Percentiles rank a stretch among this genome's conserved stretches.
These are phyloP conservation scores for Nematocida sp. DNA, from an alignment of 371 early-diverging fungal species.

Conservation along the genomic window DNA sequence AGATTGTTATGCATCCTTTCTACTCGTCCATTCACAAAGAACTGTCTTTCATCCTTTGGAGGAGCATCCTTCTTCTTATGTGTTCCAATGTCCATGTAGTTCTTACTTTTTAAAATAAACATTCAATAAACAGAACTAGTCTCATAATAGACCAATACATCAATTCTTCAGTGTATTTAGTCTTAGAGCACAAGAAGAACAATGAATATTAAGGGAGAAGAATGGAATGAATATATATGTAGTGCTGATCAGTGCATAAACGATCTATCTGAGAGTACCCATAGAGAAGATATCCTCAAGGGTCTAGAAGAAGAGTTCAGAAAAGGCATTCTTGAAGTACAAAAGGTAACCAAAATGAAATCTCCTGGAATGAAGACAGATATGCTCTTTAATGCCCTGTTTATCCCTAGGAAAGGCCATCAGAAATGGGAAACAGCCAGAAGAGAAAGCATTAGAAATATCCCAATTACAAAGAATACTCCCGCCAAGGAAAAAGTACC, in stretches of 20 bases:
- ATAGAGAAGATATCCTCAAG: slow-evolving; percentile 38
- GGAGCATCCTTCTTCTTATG: background rate
- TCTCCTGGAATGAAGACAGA: background rate
- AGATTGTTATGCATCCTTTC: slow-evolving; percentile 30
- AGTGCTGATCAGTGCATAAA: background rate
- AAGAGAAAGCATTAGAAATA: background rate
- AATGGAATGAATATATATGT: background rate
- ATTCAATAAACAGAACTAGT: slow-evolving; percentile 7
- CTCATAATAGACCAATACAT: slow-evolving; percentile 5
- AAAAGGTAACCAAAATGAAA: background rate
- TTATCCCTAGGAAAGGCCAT: slow-evolving; percentile 3
- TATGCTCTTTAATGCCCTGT: background rate
- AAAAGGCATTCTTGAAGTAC: slow-evolving; percentile 26
- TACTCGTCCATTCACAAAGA: slow-evolving; percentile 19
- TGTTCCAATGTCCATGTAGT: background rate
- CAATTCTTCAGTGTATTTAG: too few species aligned
- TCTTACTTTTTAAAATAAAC: slow-evolving; percentile 46
- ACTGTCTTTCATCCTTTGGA: slow-evolving; percentile 39
- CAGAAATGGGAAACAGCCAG: slow-evolving; percentile 18
- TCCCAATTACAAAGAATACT: background rate
- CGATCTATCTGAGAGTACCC: slow-evolving; percentile 2
- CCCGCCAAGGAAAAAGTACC: background rate
- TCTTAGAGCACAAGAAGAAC: background rate
- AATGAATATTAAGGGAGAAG: background rate
- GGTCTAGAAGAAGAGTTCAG: slow-evolving; percentile 44